These are phyloP conservation scores for Diaporthe velutina DNA, from an alignment of 2,329 filamentous ascomycete species.

Conservation along the genomic window DNA sequence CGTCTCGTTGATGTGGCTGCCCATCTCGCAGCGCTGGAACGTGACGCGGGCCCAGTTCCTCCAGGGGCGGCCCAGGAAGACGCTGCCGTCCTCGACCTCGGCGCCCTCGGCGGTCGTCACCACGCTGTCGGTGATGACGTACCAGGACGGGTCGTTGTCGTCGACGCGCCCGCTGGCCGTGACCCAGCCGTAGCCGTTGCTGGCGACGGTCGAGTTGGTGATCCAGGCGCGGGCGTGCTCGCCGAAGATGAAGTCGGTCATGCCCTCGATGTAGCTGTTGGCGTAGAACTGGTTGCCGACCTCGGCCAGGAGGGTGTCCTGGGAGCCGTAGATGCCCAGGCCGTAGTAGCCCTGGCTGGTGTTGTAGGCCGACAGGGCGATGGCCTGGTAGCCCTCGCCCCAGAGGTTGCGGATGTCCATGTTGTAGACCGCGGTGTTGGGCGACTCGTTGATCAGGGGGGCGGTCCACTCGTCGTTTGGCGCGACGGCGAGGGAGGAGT, in stretches of 20 bases:
- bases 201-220: conserved; percentile 61
- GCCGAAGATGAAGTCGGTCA: conserved; percentile 72
- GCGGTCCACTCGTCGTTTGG: conserved; percentile 48
- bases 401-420: conserved; percentile 65
- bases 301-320: conserved; percentile 66
- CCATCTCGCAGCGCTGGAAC: conserved; percentile 61
- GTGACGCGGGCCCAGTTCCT: conserved; percentile 60
- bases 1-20: conserved; percentile 60
- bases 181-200: conserved; percentile 60
- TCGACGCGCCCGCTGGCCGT: conserved; percentile 57
- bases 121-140: conserved; percentile 67
- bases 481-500: conserved; percentile 3
- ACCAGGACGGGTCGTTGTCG: conserved; percentile 57
- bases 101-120: conserved; percentile 54
- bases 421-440: conserved; percentile 66
- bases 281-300: conserved; percentile 67
- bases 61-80: conserved; percentile 68
- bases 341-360: conserved; percentile 69
- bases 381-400: conserved; percentile 62
- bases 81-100: conserved; percentile 54
- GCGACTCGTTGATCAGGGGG: conserved; percentile 58
- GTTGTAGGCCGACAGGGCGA: conserved; percentile 65
- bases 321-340: conserved; percentile 65
- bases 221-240: conserved; percentile 67
- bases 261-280: conserved; percentile 65